Conservation (phyloP, 2,329 filamentous ascomycete species). For the Colletotrichum euphorbiae region DNA sequence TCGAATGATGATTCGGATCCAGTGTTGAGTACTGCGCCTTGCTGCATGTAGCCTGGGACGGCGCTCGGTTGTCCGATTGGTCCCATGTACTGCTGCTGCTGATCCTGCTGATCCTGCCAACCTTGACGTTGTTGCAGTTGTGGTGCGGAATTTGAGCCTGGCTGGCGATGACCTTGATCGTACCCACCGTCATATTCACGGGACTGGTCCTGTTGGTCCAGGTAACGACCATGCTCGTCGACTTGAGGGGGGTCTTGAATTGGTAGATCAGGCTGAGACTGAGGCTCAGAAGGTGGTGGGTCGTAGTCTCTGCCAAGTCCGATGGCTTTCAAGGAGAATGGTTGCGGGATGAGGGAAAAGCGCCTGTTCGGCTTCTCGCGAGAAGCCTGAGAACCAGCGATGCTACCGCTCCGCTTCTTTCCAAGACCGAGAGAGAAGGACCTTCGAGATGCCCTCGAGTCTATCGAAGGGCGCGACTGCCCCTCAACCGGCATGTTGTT, state of each 20-base stretch:
- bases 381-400: slow-evolving; percentile 67
- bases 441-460: slow-evolving; percentile 74
- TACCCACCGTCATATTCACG: slow-evolving; percentile 35
- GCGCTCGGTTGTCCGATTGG: slow-evolving; percentile 52
- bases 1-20: slow-evolving; percentile 68
- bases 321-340: slow-evolving; percentile 74
- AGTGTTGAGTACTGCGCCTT: slow-evolving; percentile 60
- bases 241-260: slow-evolving; percentile 60
- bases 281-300: slow-evolving; percentile 55
- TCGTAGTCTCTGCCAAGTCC: slow-evolving; percentile 68
- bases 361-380: slow-evolving; percentile 70
- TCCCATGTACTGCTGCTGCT: slow-evolving; percentile 56
- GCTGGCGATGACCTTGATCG: slow-evolving; percentile 36
- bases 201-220: slow-evolving; percentile 43
- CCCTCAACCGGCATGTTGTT: slow-evolving; percentile 73
- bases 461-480: slow-evolving; percentile 73
- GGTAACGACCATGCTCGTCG: slow-evolving; percentile 53
- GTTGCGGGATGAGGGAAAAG: slow-evolving; percentile 76
- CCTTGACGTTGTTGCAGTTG: slow-evolving; percentile 51
- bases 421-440: slow-evolving; percentile 77
- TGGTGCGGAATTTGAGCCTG: slow-evolving; percentile 37
- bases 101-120: slow-evolving; percentile 43
- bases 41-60: slow-evolving; percentile 60
- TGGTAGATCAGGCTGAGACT: slow-evolving; percentile 65
- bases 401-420: slow-evolving; percentile 78